Evolutionary conservation across 2,329 filamentous ascomycete genomes (phyloP).

Genomic region (Trichoderma sp.): DNA sequence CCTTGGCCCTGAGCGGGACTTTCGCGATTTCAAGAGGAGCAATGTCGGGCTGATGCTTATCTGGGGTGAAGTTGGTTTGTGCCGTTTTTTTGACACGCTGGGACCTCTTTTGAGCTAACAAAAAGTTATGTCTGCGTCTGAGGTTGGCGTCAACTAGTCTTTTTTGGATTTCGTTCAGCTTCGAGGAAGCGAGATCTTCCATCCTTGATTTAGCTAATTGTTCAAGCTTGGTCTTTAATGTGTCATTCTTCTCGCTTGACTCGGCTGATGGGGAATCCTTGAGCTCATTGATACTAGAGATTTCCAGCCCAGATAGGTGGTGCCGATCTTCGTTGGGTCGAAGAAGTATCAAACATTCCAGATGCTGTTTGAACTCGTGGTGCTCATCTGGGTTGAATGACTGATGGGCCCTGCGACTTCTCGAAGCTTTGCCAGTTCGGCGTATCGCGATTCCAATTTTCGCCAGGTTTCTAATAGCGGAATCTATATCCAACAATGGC

Average conservation of each 20-base stretch:
- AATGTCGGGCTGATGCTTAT: background rate
- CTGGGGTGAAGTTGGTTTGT: background rate
- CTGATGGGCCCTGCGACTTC: background rate
- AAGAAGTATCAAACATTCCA: background rate
- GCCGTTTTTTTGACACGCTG: background rate
- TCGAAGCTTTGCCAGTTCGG: background rate
- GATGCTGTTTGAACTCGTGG: background rate
- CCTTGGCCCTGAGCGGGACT: too few relatives aligned
- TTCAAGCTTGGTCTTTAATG: background rate
- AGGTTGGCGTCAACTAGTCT: background rate
- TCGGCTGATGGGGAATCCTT: background rate
- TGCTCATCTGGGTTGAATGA: background rate
- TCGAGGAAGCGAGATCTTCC: background rate
- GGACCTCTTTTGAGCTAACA: background rate
- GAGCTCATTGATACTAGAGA: background rate
- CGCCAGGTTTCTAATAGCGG: background rate
- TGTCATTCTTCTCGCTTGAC: background rate
- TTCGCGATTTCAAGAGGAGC: background rate
- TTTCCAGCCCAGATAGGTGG: background rate
- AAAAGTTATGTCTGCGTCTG: background rate
- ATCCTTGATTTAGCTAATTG: background rate
- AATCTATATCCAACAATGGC: background rate
- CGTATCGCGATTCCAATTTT: background rate
- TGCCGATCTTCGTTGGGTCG: background rate
- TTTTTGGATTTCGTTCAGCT: background rate